These are phyloP conservation scores for Blepharisma japonicum DNA, from an alignment of 73 alveolate species.

Conservation along the genomic window DNA sequence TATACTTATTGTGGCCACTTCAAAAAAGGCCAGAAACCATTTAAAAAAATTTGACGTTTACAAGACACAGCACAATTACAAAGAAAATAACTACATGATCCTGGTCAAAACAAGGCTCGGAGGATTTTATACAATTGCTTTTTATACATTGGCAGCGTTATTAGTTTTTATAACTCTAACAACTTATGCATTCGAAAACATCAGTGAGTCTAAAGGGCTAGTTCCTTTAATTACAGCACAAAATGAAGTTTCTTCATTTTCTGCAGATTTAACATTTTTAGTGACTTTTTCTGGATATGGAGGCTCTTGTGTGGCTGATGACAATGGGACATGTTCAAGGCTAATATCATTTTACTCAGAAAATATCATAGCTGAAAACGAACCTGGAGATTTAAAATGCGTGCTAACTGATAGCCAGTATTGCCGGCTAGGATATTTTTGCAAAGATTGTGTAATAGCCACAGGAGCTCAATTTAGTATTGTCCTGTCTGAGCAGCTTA, in stretches of 20 bases:
- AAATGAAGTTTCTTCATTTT: neutral
- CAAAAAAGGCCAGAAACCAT: neutral
- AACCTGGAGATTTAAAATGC: neutral
- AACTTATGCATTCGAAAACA: neutral
- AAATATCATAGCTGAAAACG: neutral
- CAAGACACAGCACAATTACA: neutral
- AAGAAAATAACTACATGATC: neutral
- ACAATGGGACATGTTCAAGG: neutral
- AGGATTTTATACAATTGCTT: conserved; percentile 6
- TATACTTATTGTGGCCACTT: neutral
- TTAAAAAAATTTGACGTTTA: neutral
- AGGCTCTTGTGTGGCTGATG: neutral
- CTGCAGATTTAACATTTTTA: neutral
- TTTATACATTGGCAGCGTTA: neutral
- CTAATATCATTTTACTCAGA: neutral
- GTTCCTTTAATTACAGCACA: neutral
- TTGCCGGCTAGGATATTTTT: neutral
- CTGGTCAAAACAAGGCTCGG: neutral
- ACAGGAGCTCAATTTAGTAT: neutral
- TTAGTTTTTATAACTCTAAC: neutral
- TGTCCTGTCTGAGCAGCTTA: neutral
- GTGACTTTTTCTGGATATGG: neutral
- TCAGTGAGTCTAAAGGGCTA: neutral
- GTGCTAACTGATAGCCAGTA: neutral
- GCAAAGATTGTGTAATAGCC: neutral